Evolutionary conservation across 257 asterid species (phyloP), one percentile per base, ranked within the genome.

Genomic region (Solanum arcanum): DNA sequence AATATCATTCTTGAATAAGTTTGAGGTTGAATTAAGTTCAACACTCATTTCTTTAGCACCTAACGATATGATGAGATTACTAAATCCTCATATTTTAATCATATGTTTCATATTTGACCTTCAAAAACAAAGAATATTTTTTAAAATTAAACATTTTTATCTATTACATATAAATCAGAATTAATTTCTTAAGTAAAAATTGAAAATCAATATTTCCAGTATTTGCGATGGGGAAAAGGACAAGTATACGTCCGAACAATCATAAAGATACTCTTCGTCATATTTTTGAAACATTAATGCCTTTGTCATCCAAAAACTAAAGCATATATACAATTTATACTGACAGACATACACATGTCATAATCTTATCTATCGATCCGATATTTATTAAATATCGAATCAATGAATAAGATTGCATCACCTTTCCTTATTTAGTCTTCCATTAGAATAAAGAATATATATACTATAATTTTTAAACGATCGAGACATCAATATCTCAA

Each of bases 401-500:
- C 39, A 37, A 37, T 37, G 0, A 0, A 37, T 37, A 37, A 37
- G 1, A 37, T 37, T 5, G 0, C 1, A 0, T 37, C 7, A 37
- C 7, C 6, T 37, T 5, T 0, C 7, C 7, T 5, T 37, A 37
- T 37, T 37, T 37, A 37, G 1, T 37, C 39, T 6, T 37, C 1
- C 7, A 37, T 37, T 6, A 37, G 7, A 37, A 0, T 37, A 6
- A 37, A 37, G 0, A 37, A 37, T 7, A 37, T 37, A 37, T 37
- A 37, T 37, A 5, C 39, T 6, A 5, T 37, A 37, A 5, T 1
- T 37, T 37, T 37, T 37, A 37, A 1, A 37, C 7, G 7, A 5
- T 1, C 0, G 0, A 37, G 0, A 37, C 7, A 37, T 0, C 0
- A 5, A 5, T 37, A 37, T 37, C 39, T 37, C 39, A 37, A 37